A percentile compares a stretch with the other conserved stretches of the same genome.
Conservation (phyloP, 257 asterid species). For the Misopates orontium region DNA sequence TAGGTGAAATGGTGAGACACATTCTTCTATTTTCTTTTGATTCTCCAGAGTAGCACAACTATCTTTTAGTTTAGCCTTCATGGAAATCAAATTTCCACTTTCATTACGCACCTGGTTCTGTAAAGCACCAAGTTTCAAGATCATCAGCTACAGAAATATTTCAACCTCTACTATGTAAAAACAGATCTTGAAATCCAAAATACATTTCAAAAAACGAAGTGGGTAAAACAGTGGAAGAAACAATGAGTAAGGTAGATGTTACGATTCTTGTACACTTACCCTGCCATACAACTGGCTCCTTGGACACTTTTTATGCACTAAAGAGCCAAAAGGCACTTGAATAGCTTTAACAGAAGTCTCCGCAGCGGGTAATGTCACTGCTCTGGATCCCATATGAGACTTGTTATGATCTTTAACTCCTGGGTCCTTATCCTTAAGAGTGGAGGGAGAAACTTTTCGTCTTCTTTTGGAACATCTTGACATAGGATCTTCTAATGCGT, state of each 20-base stretch:
- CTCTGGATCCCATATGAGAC: slow-evolving; percentile 40
- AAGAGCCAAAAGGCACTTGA: slow-evolving; percentile 92
- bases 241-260: neutral
- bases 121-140: slow-evolving; percentile 14
- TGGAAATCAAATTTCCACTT: slow-evolving; percentile 27
- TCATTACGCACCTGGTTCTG: slow-evolving; percentile 41
- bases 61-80: slow-evolving; percentile 32
- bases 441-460: slow-evolving; percentile 44
- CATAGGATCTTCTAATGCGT: slow-evolving; percentile 60
- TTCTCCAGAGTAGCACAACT: slow-evolving; percentile 29
- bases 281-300: slow-evolving; percentile 30
- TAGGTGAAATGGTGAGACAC: too few relatives aligned
- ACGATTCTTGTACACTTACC: slow-evolving; percentile 33
- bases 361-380: slow-evolving; percentile 42
- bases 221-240: neutral
- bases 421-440: slow-evolving; percentile 42
- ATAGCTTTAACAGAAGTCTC: slow-evolving; percentile 70
- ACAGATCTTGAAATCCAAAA: slow-evolving; percentile 1
- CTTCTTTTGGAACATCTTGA: slow-evolving; percentile 42
- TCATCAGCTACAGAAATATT: slow-evolving; percentile 1
- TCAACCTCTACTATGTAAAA: neutral
- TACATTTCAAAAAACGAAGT: neutral
- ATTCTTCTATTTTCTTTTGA: slow-evolving; percentile 43
- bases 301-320: slow-evolving; percentile 51
- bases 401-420: slow-evolving; percentile 53